Base-by-base conservation (phyloP, 176 grass and related monocot genomes). In the Thinopyrum elongatum region DNA sequence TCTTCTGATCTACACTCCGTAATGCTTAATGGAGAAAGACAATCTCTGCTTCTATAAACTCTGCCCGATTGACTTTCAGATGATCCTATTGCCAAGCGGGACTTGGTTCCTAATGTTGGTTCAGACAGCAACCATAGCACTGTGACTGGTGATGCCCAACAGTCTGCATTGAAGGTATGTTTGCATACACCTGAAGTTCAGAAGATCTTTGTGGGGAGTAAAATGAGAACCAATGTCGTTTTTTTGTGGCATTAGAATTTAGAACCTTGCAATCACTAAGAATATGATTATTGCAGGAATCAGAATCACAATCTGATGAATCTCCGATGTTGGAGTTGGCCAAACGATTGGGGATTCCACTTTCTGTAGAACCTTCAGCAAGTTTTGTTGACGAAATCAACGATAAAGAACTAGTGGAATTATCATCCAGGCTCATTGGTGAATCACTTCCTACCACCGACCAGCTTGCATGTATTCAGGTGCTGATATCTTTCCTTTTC, bases 81-180 rank as follows among this genome's bases (percentile, higher is more conserved):
- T 80, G 96, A 98, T 91, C 92, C 91, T 91, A 92, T 98, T 79
- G 91, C 96, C 6, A 95, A 94, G 67, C 88, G 96, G 88, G 80
- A 69, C 11, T 62, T 87, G 78, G 83, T 42, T 82, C 82, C 82
- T 82, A 86, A 29, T 73, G 60, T 86, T 64, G 78, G 81, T 89
- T 84, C 84, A 88, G 88, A 92, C 74, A 92, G 69, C 64, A 90
- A 88, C 72, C 12, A 84, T n/a, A 57, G 46, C 17, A 55, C 66
- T 46, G 17, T 80, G 64, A 89, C 59, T 80, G 76, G 71, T 88
- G 88, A 86, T 82, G 63, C 80, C 66, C 83, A 75, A 62, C 77
- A 87, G 46, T 61, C 85, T 8, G 30, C 70, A 28, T 29, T 51
- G 44, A 93, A 98, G 92, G 95, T 93, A 95, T 81, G 85, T 33